Evolutionary conservation across 176 grass and related monocot species (phyloP).

Genomic region (Zea luxurians): DNA sequence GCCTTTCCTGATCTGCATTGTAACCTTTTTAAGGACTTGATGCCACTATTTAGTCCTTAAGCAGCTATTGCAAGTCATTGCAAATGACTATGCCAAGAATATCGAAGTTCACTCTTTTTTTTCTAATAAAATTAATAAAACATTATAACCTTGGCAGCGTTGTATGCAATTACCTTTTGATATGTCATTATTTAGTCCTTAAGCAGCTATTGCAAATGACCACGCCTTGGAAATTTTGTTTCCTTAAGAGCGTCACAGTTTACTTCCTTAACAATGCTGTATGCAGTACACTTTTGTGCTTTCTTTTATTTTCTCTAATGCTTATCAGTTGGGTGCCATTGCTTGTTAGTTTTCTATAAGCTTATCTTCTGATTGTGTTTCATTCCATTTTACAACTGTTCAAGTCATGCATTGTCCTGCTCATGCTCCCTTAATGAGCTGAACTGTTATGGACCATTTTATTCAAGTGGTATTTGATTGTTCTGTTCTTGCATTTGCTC

Average conservation of each 20-base stretch:
- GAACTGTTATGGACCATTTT: not conserved
- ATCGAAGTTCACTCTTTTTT: not conserved
- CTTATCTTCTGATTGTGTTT: not conserved
- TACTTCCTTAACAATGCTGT: conserved; percentile 6
- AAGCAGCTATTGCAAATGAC: conserved; percentile 59
- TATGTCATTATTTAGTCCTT: not conserved
- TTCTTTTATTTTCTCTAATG: not conserved
- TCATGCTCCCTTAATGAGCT: not conserved
- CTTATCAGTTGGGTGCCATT: not conserved
- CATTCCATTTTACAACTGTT: not conserved
- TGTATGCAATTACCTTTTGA: not conserved
- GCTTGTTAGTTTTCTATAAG: not conserved
- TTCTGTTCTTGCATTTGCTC: not conserved
- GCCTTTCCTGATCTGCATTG: not conserved
- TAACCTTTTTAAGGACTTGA: not conserved
- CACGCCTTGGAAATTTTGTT: not conserved
- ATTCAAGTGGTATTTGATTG: conserved; percentile 1
- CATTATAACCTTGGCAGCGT: not conserved
- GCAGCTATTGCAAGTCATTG: conserved; percentile 60
- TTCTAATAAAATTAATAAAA: not conserved
- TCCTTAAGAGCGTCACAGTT: not conserved
- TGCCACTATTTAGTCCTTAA: not conserved
- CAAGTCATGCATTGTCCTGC: not conserved
- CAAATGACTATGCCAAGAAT: conserved; percentile 39
- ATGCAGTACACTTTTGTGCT: not conserved